Evolutionary conservation across 176 grass and related monocot genomes (phyloP).

Genomic region (Themeda triandra): DNA sequence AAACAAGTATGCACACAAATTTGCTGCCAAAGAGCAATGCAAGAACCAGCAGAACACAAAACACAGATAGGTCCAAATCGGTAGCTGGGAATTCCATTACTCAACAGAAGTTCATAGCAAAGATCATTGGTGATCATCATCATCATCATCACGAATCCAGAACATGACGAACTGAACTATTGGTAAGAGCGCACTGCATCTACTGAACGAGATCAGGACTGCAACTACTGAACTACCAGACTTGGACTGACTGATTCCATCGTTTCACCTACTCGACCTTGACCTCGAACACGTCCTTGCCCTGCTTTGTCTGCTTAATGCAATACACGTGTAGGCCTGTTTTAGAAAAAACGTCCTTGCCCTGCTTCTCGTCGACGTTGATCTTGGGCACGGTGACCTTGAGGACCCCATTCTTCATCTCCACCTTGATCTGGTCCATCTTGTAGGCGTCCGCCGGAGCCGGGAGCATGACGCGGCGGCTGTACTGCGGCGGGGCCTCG

Average conservation of each 20-base stretch:
- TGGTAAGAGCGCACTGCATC: neutral
- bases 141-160: neutral
- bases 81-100: neutral
- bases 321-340: too few species aligned
- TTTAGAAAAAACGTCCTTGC: too few species aligned
- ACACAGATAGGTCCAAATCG: neutral
- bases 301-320: too few species aligned
- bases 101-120: neutral
- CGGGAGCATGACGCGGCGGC: too few species aligned
- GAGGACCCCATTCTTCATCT: conserved; percentile 46
- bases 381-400: conserved; percentile 62
- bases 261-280: neutral
- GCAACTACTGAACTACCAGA: neutral
- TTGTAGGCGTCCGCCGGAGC: neutral
- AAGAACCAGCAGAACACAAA: neutral
- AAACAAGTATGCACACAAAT: neutral
- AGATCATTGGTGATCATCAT: neutral
- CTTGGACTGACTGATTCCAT: neutral
- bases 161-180: neutral
- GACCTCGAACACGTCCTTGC: conserved; percentile 56
- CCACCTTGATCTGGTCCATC: too few species aligned
- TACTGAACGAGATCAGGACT: neutral
- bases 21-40: too few species aligned
- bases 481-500: too few species aligned
- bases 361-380: conserved; percentile 54